A percentile compares a stretch with the other conserved stretches of the same genome.
Evolutionary conservation across 78 protist genomes (phyloP).

Genomic region (Isochrysis galbana): DNA sequence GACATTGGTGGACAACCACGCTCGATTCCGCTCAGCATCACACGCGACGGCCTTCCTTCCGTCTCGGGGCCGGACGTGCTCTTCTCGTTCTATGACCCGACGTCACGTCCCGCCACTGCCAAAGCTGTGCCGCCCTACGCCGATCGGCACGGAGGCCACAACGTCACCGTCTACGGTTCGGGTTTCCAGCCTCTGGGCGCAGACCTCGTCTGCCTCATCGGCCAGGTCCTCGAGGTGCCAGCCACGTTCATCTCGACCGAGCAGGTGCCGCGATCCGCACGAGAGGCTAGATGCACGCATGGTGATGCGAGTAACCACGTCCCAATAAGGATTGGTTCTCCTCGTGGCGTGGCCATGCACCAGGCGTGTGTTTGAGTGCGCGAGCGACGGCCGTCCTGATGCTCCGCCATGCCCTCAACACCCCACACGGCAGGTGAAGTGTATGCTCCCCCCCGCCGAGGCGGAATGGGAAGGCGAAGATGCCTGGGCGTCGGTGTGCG

Average conservation of each 20-base stretch:
- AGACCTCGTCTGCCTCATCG: not conserved
- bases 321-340: too few species aligned
- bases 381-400: too few species aligned
- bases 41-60: not conserved
- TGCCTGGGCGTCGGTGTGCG: not conserved
- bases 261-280: too few species aligned
- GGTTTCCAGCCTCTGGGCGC: not conserved
- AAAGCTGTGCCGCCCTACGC: not conserved
- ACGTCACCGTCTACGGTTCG: not conserved
- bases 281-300: too few species aligned
- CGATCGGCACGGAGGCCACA: not conserved
- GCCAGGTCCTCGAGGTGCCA: not conserved
- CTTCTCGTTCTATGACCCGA: constrained; percentile 3
- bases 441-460: not conserved
- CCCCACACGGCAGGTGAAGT: too few species aligned
- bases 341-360: too few species aligned
- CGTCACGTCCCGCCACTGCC: not conserved
- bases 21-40: not conserved
- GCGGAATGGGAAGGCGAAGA: not conserved
- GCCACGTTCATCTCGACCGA: not conserved
- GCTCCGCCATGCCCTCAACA: too few species aligned
- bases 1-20: not conserved
- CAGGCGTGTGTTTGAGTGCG: too few species aligned
- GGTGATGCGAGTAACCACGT: too few species aligned
- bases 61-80: not conserved